Evolutionary conservation across 2,329 filamentous ascomycete genomes (phyloP).

Genomic region (Paramyrothecium roridum): DNA sequence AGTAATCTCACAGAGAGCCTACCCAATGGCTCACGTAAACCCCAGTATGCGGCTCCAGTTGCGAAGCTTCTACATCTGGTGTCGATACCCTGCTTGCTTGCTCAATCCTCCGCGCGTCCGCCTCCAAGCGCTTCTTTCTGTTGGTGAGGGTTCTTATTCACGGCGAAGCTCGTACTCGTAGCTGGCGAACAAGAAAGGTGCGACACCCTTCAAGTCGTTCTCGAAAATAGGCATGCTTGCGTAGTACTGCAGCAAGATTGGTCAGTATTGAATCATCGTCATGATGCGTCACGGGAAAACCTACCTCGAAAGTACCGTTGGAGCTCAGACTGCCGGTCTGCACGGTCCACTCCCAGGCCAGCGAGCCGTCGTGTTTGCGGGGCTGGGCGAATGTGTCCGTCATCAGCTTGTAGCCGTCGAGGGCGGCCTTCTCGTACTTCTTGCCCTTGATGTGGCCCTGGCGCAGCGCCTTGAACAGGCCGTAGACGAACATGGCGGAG

Average conservation of each 20-base stretch:
- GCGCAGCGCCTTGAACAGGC: slow-evolving; percentile 7
- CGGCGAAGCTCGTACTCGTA: slow-evolving; percentile 15
- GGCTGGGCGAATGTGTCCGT: slow-evolving; percentile 35
- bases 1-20: too few species aligned
- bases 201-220: slow-evolving; percentile 19
- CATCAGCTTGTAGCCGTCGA: slow-evolving; percentile 11
- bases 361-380: slow-evolving; percentile 42
- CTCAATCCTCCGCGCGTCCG: too few species aligned
- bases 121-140: too few species aligned
- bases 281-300: neutral
- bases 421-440: slow-evolving; percentile 6
- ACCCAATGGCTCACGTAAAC: too few species aligned
- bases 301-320: slow-evolving; percentile 11
- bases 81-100: too few species aligned
- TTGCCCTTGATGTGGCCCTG: slow-evolving; percentile 7
- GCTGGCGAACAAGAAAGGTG: slow-evolving; percentile 19
- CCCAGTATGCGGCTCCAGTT: too few species aligned
- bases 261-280: neutral
- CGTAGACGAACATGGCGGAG: slow-evolving; percentile 11
- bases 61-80: too few species aligned
- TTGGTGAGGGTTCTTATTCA: neutral
- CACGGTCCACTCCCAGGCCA: slow-evolving; percentile 13
- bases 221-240: slow-evolving; percentile 18
- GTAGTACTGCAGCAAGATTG: slow-evolving; percentile 16
- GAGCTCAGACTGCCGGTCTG: slow-evolving; percentile 10